Percentiles rank a stretch among this genome's conserved stretches.
Conservation (phyloP, 169 alveolate species). For the Cryptosporidium andersoni region DNA sequence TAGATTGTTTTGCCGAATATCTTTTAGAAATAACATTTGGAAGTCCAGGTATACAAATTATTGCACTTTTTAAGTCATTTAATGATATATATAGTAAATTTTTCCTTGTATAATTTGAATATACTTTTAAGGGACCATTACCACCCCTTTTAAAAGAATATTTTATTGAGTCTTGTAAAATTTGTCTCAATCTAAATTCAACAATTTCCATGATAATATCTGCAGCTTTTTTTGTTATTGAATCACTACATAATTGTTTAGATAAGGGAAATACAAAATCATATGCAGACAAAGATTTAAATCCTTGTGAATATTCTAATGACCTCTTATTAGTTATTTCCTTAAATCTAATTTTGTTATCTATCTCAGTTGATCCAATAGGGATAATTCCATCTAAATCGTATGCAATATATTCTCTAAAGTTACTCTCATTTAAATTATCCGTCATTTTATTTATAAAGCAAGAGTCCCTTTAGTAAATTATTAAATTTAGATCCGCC, state of each 20-base stretch:
- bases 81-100: conserved; percentile 10
- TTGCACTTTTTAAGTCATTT: conserved; percentile 45
- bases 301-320: neutral
- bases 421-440: neutral
- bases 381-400: neutral
- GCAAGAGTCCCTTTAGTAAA: too few relatives aligned
- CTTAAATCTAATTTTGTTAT: conserved; percentile 2
- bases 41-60: conserved; percentile 53
- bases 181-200: conserved; percentile 57
- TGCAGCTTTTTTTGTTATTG: conserved; percentile 50
- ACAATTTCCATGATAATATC: conserved; percentile 15
- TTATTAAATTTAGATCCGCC: too few relatives aligned
- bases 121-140: neutral
- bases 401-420: conserved; percentile 2
- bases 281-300: conserved; percentile 21
- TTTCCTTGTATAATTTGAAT: neutral
- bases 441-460: neutral
- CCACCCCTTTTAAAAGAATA: conserved; percentile 55
- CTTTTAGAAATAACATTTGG: conserved; percentile 14
- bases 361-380: neutral
- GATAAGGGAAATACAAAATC: conserved; percentile 64
- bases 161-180: conserved; percentile 49
- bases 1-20: conserved; percentile 37
- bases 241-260: conserved; percentile 59
- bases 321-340: conserved; percentile 12